phyloP scores from a whole-genome alignment of 2,329 filamentous ascomycete species.

The Trichoderma cornu-damae region DNA sequence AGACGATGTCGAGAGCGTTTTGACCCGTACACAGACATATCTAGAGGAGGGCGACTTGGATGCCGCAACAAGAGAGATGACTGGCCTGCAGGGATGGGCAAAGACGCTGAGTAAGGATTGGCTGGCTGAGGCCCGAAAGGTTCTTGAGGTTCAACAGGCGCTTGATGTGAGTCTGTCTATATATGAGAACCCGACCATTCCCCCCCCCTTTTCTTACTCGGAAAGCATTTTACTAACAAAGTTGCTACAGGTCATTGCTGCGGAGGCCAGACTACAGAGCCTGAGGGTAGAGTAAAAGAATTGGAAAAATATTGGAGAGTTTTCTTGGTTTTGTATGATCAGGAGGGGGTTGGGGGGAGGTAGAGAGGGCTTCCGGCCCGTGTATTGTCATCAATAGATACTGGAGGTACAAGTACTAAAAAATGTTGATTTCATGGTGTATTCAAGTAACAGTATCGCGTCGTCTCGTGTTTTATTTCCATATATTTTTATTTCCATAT shows the following conservation, averaged over 20 bases:
- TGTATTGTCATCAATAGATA: slow-evolving; percentile 37
- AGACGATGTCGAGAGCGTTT: slow-evolving; percentile 87
- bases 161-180: slow-evolving; percentile 67
- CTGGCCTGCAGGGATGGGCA: slow-evolving; percentile 85
- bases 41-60: slow-evolving; percentile 93
- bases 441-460: neutral
- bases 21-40: slow-evolving; percentile 81
- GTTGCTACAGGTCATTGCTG: slow-evolving; percentile 68
- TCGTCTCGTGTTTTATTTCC: neutral
- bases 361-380: slow-evolving; percentile 28
- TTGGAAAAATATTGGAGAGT: slow-evolving; percentile 18
- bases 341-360: slow-evolving; percentile 23
- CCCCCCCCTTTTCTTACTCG: neutral
- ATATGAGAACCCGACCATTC: too few relatives aligned
- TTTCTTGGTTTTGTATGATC: slow-evolving; percentile 37
- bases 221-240: slow-evolving; percentile 25
- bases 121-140: slow-evolving; percentile 83
- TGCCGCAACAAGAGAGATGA: slow-evolving; percentile 90
- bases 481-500: too few relatives aligned
- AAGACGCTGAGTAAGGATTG: slow-evolving; percentile 93
- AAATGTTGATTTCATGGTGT: neutral
- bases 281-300: slow-evolving; percentile 71
- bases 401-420: slow-evolving; percentile 15
- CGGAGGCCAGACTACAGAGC: slow-evolving; percentile 84
- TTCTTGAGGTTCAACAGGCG: slow-evolving; percentile 92